Conservation (phyloP, 1,139 yeast genomes). For the Yamadazyma membranifaciens region DNA sequence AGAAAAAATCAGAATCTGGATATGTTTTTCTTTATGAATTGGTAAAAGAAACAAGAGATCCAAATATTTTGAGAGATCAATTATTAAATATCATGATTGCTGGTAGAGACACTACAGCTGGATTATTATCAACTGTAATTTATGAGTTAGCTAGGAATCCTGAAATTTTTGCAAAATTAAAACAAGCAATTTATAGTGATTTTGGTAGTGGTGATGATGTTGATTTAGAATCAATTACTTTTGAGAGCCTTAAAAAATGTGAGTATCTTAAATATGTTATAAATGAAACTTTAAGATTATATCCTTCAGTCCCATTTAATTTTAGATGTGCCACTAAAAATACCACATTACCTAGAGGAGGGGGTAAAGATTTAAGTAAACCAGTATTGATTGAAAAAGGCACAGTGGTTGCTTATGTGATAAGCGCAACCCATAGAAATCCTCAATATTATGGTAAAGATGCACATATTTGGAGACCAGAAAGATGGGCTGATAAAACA, state of each 20-base stretch:
- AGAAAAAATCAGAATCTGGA: slow-evolving; percentile 19
- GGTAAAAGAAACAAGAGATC: slow-evolving; percentile 27
- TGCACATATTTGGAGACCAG: slow-evolving; percentile 47
- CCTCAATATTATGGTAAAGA: slow-evolving; percentile 48
- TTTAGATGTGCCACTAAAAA: slow-evolving; percentile 43
- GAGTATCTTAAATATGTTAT: slow-evolving; percentile 44
- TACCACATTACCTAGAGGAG: slow-evolving; percentile 53
- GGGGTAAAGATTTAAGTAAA: slow-evolving; percentile 40
- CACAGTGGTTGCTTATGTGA: slow-evolving; percentile 41
- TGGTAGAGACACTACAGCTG: slow-evolving; percentile 34
- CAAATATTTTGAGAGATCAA: slow-evolving; percentile 26
- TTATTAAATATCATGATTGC: slow-evolving; percentile 31
- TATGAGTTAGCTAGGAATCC: slow-evolving; percentile 26
- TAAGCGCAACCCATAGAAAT: slow-evolving; percentile 47
- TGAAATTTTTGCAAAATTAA: slow-evolving; percentile 22
- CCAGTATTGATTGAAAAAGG: slow-evolving; percentile 51
- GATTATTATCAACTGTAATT: slow-evolving; percentile 26
- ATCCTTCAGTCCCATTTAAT: slow-evolving; percentile 57
- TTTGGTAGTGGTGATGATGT: slow-evolving; percentile 23
- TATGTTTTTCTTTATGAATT: slow-evolving; percentile 29
- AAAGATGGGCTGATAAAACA: slow-evolving; percentile 43
- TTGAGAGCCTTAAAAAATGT: slow-evolving; percentile 47
- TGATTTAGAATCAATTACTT: slow-evolving; percentile 29
- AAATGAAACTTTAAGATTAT: slow-evolving; percentile 52
- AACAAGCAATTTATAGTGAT: slow-evolving; percentile 18